phyloP scores from a whole-genome alignment of 1,284 basidiomycete species.

The Boletus semigastroideus region DNA sequence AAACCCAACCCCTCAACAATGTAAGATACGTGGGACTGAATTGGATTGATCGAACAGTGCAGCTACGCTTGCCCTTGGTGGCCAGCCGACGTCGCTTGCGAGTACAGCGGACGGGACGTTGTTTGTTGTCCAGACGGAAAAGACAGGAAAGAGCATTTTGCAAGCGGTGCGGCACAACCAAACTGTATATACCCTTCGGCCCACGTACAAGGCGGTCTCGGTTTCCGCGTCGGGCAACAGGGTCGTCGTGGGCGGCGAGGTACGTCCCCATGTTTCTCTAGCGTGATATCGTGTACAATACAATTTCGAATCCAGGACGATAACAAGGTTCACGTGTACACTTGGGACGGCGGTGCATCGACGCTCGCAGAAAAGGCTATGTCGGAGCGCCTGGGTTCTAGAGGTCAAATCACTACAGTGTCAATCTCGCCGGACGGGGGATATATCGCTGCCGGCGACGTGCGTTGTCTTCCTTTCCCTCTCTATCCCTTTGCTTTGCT shows the following conservation, averaged over 20 bases:
- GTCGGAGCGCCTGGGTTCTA: constrained; percentile 64
- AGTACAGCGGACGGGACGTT: constrained; percentile 62
- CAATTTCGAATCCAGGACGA: constrained; percentile 47
- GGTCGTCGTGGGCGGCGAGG: constrained; percentile 78
- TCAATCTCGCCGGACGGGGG: constrained; percentile 80
- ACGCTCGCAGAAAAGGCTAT: constrained; percentile 47
- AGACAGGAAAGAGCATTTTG: constrained; percentile 57
- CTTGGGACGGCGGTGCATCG: constrained; percentile 64
- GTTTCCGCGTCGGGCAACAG: constrained; percentile 52
- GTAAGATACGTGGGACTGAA: not conserved
- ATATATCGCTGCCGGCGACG: constrained; percentile 80
- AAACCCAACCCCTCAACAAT: not conserved
- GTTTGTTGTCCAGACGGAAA: constrained; percentile 52
- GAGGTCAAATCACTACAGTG: constrained; percentile 69
- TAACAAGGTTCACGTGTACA: constrained; percentile 70
- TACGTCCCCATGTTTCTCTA: constrained; percentile 32
- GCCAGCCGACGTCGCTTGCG: constrained; percentile 78
- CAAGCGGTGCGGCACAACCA: constrained; percentile 73
- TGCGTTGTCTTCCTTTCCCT: constrained; percentile 36
- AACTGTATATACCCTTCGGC: constrained; percentile 53
- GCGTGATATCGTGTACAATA: not conserved
- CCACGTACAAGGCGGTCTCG: constrained; percentile 55
- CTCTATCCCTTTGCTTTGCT: not conserved
- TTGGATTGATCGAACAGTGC: constrained; percentile 35
- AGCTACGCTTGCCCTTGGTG: constrained; percentile 45